These are phyloP conservation scores for Pseudogymnoascus sp. DNA, from an alignment of 2,329 filamentous ascomycete species.

Conservation along the genomic window DNA sequence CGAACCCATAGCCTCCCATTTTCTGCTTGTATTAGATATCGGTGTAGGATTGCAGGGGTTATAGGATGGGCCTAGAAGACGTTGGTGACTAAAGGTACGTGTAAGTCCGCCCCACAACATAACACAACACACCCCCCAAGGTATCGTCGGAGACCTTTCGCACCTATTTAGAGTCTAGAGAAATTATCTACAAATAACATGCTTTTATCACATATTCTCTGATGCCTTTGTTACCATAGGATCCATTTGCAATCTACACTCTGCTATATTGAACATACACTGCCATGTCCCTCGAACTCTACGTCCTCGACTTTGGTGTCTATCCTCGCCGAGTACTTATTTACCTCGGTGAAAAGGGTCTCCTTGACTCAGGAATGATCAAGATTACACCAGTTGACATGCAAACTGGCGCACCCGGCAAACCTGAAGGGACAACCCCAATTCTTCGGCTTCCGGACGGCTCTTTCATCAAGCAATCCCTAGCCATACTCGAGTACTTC, in stretches of 20 bases:
- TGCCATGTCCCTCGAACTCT: conserved; percentile 15
- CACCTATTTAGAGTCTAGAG: not conserved
- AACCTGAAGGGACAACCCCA: conserved; percentile 21
- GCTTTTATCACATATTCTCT: not conserved
- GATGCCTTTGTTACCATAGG: not conserved
- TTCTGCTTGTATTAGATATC: not conserved
- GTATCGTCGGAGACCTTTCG: not conserved
- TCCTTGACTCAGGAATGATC: conserved; percentile 2
- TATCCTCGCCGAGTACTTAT: conserved; percentile 16
- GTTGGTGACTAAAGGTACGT: not conserved
- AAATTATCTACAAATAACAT: not conserved
- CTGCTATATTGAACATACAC: not conserved
- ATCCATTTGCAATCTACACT: not conserved
- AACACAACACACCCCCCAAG: not conserved
- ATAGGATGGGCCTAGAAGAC: not conserved
- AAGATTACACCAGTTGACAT: conserved; percentile 5
- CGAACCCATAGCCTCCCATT: not conserved
- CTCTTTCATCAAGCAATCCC: conserved; percentile 22
- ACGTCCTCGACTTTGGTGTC: conserved; percentile 12
- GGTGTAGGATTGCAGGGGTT: not conserved
- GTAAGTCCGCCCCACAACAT: not conserved
- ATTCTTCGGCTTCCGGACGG: conserved; percentile 21
- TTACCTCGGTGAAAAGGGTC: conserved; percentile 14
- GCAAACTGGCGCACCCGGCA: conserved; percentile 19
- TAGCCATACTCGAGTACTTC: conserved; percentile 25